Percentiles rank a stretch among this genome's conserved stretches.
phyloP scores from a whole-genome alignment of 2,329 filamentous ascomycete species.

The Berkeleyomyces rouxiae region DNA sequence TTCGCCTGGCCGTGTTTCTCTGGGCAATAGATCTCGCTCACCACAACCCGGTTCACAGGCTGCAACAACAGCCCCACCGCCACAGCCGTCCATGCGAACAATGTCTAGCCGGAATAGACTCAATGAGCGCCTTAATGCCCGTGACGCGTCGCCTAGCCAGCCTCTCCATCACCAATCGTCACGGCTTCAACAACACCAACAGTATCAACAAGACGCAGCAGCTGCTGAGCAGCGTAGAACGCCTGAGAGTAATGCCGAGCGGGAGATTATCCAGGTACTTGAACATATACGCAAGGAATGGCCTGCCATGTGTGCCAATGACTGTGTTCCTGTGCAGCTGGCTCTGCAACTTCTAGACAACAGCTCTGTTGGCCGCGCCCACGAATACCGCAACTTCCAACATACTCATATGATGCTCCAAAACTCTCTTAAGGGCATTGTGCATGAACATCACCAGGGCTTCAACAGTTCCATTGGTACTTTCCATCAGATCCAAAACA shows the following conservation, averaged over 20 bases:
- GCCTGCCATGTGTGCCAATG: conserved; percentile 76
- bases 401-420: conserved; percentile 79
- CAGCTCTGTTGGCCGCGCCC: conserved; percentile 81
- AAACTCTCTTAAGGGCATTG: conserved; percentile 78
- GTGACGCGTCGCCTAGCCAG: conserved; percentile 6
- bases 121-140: conserved; percentile 7
- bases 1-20: conserved; percentile 5
- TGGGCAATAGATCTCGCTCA: conserved; percentile 9
- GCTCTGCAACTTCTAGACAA: conserved; percentile 88
- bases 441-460: conserved; percentile 96
- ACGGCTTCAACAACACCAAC: conserved; percentile 13
- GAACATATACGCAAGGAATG: conserved; percentile 77
- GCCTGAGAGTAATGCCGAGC: conserved; percentile 34
- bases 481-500: conserved; percentile 94
- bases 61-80: background rate
- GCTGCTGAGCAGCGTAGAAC: conserved; percentile 3
- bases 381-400: conserved; percentile 73
- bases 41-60: conserved; percentile 8
- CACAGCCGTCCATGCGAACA: conserved; percentile 16
- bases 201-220: conserved; percentile 12
- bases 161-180: conserved; percentile 5
- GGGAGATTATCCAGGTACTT: conserved; percentile 48
- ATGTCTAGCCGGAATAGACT: conserved; percentile 22
- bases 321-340: conserved; percentile 84
- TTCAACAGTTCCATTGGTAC: conserved; percentile 99